These are phyloP conservation scores for Adansonia rubrostipa DNA, from an alignment of 441 rosid species.

Conservation along the genomic window DNA sequence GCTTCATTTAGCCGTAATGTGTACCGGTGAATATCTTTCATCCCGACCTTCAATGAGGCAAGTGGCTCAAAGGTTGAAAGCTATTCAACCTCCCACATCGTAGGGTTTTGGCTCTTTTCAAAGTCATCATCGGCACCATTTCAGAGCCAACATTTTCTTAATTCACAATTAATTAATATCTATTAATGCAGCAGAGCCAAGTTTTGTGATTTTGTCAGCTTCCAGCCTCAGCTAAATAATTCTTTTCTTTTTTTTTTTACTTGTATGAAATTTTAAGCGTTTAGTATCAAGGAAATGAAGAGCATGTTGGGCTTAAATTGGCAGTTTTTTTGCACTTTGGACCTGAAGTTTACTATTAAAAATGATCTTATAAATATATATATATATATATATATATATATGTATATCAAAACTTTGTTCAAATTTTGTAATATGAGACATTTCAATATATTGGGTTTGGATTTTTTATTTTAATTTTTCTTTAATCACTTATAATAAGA, in stretches of 20 bases:
- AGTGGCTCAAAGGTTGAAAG: slow-evolving; percentile 43
- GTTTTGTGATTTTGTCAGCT: background rate
- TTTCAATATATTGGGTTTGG: too few species aligned
- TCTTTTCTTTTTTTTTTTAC: too few species aligned
- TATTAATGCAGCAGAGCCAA: too few species aligned
- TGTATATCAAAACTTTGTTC: too few species aligned
- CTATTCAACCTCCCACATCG: slow-evolving; percentile 38
- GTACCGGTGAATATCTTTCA: slow-evolving; percentile 45
- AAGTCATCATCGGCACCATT: background rate
- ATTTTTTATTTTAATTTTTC: too few species aligned
- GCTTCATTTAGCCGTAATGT: slow-evolving; percentile 44
- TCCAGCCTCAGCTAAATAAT: too few species aligned
- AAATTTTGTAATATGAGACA: too few species aligned
- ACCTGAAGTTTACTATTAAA: too few species aligned
- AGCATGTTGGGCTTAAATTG: background rate
- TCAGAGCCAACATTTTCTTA: background rate
- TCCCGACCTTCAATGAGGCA: slow-evolving; percentile 50
- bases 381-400: too few species aligned
- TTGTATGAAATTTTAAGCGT: background rate
- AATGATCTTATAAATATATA: too few species aligned
- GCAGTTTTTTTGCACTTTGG: background rate
- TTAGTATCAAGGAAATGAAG: background rate
- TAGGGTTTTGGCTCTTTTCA: background rate
- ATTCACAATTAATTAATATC: background rate
- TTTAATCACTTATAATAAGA: too few species aligned